Evolutionary conservation across 2,329 filamentous ascomycete genomes (phyloP).

Genomic region (Magnaporthiopsis rhizophila): DNA sequence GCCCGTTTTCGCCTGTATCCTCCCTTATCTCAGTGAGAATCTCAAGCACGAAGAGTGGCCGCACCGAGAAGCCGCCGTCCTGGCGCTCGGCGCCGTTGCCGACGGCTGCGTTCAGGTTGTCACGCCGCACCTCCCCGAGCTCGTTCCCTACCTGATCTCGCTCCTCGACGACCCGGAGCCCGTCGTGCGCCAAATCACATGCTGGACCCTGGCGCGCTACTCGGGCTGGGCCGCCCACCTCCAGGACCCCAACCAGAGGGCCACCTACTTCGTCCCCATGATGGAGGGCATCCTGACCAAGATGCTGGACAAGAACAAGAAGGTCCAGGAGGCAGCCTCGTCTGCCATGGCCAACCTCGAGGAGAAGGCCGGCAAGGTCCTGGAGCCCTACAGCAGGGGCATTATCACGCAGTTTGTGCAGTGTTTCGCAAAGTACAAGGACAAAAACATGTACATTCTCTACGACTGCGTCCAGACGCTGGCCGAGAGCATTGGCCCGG

Average conservation of each 20-base stretch:
- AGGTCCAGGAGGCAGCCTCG: conserved; percentile 91
- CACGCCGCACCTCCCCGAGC: conserved; percentile 78
- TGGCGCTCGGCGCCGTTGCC: conserved; percentile 88
- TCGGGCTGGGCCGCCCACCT: conserved; percentile 85
- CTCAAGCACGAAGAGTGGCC: conserved; percentile 85
- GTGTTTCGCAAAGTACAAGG: conserved; percentile 94
- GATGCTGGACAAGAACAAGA: conserved; percentile 97
- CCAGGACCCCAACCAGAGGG: conserved; percentile 55
- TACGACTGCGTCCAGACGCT: conserved; percentile 98
- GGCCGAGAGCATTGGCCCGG: conserved; percentile 80
- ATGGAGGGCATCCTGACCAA: conserved; percentile 92
- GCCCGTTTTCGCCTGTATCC: conserved; percentile 80
- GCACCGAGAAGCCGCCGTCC: conserved; percentile 84
- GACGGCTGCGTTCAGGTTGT: conserved; percentile 91
- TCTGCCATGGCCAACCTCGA: conserved; percentile 95
- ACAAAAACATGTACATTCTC: conserved; percentile 96
- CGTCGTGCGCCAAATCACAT: conserved; percentile 92
- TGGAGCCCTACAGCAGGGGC: conserved; percentile 79
- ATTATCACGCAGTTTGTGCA: conserved; percentile 88
- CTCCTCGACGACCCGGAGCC: conserved; percentile 79
- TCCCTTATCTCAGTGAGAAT: conserved; percentile 88
- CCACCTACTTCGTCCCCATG: conserved; percentile 83
- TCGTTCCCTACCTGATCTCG: conserved; percentile 84
- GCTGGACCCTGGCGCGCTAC: conserved; percentile 93
- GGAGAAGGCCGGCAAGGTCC: conserved; percentile 75